These are phyloP conservation scores for Stemphylium vesicarium DNA, from an alignment of 2,329 filamentous ascomycete genomes.

Conservation along the genomic window DNA sequence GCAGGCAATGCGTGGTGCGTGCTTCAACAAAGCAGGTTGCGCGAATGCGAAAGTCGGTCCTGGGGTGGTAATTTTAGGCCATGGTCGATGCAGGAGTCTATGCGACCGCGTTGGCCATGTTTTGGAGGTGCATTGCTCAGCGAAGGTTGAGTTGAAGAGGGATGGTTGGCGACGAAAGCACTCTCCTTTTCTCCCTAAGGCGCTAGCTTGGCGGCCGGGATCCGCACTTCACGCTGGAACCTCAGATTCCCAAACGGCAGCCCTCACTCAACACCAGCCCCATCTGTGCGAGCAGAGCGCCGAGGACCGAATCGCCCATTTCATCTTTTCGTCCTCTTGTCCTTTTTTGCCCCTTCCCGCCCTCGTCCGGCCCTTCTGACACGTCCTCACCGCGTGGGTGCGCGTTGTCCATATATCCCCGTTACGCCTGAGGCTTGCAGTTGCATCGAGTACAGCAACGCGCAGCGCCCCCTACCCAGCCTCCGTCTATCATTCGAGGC, in stretches of 20 bases:
- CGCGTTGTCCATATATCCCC: constrained; percentile 34
- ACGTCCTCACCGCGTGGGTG: constrained; percentile 35
- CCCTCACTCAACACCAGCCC: constrained; percentile 33
- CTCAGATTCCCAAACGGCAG: constrained; percentile 31
- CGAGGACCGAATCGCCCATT: constrained; percentile 17
- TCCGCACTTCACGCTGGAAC: constrained; percentile 26
- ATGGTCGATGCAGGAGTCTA: constrained; percentile 11
- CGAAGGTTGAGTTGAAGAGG: constrained; percentile 14
- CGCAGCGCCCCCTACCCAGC: constrained; percentile 13
- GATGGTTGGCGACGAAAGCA: constrained; percentile 24
- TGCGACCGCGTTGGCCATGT: constrained; percentile 19
- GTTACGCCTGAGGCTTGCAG: constrained; percentile 25
- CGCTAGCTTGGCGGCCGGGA: constrained; percentile 20
- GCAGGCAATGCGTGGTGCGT: constrained; percentile 17
- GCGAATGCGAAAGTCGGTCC: constrained; percentile 4
- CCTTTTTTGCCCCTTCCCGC: constrained; percentile 4
- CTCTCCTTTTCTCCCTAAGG: constrained; percentile 22
- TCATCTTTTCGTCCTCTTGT: constrained; percentile 17
- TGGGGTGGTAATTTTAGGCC: neutral
- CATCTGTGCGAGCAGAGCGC: constrained; percentile 27
- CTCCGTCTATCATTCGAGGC: constrained; percentile 11
- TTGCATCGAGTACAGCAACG: constrained; percentile 27
- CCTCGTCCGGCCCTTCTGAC: constrained; percentile 18
- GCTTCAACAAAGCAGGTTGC: constrained; percentile 10
- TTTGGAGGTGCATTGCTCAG: constrained; percentile 11